These are phyloP conservation scores for Exophiala dermatitidis DNA, from an alignment of 2,329 filamentous ascomycete species.

Conservation along the genomic window DNA sequence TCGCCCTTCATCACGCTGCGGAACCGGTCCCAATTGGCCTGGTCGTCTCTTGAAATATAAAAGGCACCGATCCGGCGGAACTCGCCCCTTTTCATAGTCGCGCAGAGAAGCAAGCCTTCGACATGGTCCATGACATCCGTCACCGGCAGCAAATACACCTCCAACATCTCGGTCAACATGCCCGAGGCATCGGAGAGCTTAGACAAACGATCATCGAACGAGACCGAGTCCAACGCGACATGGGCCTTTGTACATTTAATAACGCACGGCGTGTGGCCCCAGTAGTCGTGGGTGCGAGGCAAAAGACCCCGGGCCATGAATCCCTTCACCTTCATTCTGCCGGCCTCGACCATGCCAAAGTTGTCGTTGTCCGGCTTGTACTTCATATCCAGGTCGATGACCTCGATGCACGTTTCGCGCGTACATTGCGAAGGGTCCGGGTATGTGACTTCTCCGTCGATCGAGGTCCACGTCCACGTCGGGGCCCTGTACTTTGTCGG, in stretches of 20 bases:
- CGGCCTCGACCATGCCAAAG: constrained; percentile 22
- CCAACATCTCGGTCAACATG: constrained; percentile 23
- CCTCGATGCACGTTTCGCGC: constrained; percentile 26
- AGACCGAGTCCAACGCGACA: constrained; percentile 23
- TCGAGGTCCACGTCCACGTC: constrained; percentile 26
- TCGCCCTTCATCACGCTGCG: constrained; percentile 26
- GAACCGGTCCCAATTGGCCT: constrained; percentile 27
- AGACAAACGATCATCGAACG: constrained; percentile 25
- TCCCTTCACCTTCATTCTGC: constrained; percentile 22
- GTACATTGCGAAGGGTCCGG: constrained; percentile 19
- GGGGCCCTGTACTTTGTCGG: constrained; percentile 25
- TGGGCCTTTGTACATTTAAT: constrained; percentile 21
- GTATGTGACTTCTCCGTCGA: constrained; percentile 26
- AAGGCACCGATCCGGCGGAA: constrained; percentile 25
- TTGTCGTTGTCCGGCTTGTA: constrained; percentile 23
- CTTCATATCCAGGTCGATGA: constrained; percentile 21
- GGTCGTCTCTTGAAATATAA: constrained; percentile 22
- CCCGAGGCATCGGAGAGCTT: constrained; percentile 24
- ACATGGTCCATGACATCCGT: constrained; percentile 26
- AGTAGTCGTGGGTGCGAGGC: constrained; percentile 25
- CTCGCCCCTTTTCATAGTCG: constrained; percentile 27
- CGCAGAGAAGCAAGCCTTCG: constrained; percentile 25
- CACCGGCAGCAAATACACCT: constrained; percentile 25
- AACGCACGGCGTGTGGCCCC: constrained; percentile 24
- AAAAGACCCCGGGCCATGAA: constrained; percentile 26